phyloP scores from a whole-genome alignment of 2,329 filamentous ascomycete species.

The Fusarium staphyleae region DNA sequence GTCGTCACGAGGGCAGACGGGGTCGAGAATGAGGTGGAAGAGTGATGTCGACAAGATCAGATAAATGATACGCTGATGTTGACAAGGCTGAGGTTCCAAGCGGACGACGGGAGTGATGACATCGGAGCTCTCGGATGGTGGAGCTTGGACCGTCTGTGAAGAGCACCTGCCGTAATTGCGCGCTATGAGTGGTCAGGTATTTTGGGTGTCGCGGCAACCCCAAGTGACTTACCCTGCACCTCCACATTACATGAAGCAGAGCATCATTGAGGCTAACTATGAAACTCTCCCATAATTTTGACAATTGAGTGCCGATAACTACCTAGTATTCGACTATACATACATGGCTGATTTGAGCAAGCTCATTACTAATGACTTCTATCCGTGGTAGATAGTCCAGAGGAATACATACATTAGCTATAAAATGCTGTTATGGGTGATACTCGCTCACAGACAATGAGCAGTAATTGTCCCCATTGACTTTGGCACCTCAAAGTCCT shows the following conservation, averaged over 20 bases:
- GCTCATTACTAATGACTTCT: too few species aligned
- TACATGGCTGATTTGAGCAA: neutral
- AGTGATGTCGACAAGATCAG: neutral
- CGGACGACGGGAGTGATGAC: neutral
- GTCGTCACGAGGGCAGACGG: too few species aligned
- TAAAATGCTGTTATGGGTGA: too few species aligned
- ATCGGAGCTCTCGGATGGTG: neutral
- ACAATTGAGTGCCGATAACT: neutral
- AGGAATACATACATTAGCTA: too few species aligned
- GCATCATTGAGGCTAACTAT: neutral
- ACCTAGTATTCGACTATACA: too few species aligned
- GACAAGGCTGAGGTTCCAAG: constrained; percentile 22
- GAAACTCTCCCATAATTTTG: too few species aligned
- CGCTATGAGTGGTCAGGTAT: constrained; percentile 21
- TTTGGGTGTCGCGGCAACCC: neutral
- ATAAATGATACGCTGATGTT: constrained; percentile 3
- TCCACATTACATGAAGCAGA: neutral
- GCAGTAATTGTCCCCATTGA: too few species aligned
- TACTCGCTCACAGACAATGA: too few species aligned
- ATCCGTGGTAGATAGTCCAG: too few species aligned
- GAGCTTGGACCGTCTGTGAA: constrained; percentile 31
- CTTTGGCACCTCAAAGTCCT: neutral
- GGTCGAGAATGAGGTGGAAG: neutral
- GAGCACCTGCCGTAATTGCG: constrained; percentile 20
- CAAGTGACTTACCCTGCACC: constrained; percentile 17